Percentiles rank a stretch among this genome's conserved stretches.
These are phyloP conservation scores for Physocladia obscura DNA, from an alignment of 192 early-diverging fungal species.

Conservation along the genomic window DNA sequence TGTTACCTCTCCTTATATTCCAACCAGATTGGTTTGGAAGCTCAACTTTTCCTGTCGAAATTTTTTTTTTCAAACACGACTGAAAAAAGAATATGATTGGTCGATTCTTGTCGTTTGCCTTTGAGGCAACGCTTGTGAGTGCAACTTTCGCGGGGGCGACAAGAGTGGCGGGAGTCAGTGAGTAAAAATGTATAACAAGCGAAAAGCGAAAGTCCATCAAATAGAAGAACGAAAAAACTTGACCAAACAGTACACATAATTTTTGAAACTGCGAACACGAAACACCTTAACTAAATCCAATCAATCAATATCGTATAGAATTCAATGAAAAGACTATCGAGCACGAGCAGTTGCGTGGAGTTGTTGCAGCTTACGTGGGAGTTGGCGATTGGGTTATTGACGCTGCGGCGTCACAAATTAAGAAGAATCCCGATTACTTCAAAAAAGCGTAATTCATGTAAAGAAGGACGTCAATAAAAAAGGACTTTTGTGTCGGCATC, in stretches of 20 bases:
- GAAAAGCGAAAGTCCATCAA: no score
- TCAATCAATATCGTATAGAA: conserved; percentile 5
- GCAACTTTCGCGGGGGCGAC: conserved; percentile 40
- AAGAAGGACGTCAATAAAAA: no score
- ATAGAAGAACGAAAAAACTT: no score
- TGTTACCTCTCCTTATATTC: no score
- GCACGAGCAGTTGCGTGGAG: conserved; percentile 38
- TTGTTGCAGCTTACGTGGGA: conserved; percentile 24
- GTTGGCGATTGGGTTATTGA: conserved; percentile 45
- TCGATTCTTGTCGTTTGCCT: conserved; percentile 2
- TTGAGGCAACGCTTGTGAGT: conserved; percentile 39
- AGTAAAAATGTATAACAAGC: no score
- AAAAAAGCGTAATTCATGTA: no score
- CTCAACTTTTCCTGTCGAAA: no score
- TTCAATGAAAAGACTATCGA: conserved; percentile 42
- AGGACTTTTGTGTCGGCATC: no score
- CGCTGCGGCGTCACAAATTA: conserved; percentile 30
- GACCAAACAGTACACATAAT: no score
- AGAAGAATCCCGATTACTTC: conserved; percentile 37
- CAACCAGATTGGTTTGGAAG: no score
- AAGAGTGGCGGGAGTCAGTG: conserved; percentile 33
- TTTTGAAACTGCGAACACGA: neutral
- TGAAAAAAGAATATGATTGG: conserved; percentile 2
- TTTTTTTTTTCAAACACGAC: no score
- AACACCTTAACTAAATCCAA: neutral